Conservation (phyloP, 495 filamentous ascomycete species). For the Amphirosellinia nigrospora region DNA sequence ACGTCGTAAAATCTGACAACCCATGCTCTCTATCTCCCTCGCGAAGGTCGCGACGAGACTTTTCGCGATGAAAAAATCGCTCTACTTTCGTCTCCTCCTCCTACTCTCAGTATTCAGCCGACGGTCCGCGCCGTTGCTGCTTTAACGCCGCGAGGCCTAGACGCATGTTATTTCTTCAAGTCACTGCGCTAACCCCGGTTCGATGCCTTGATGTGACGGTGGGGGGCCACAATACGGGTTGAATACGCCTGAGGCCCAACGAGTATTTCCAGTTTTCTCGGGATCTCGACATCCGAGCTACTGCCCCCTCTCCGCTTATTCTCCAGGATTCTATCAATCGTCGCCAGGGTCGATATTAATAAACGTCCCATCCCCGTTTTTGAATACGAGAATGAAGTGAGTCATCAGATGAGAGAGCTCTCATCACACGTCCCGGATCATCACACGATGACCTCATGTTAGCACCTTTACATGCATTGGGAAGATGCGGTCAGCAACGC, state of each 20-base stretch:
- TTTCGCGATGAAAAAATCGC: neutral
- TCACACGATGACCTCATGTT: conserved; percentile 1
- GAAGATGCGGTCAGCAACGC: neutral
- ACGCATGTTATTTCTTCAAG: neutral
- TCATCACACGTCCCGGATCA: neutral
- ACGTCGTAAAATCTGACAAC: neutral
- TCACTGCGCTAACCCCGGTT: neutral
- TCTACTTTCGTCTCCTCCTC: neutral
- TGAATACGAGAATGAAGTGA: conserved; percentile 8
- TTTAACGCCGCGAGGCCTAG: neutral
- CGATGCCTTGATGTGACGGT: neutral
- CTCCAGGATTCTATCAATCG: neutral
- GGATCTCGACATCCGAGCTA: neutral
- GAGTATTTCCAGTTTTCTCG: neutral
- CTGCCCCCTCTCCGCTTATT: neutral
- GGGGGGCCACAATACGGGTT: conserved; percentile 3
- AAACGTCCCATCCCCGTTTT: neutral
- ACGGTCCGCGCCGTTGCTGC: neutral
- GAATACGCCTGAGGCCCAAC: neutral
- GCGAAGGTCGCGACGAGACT: neutral
- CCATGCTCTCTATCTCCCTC: neutral
- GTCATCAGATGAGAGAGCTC: neutral
- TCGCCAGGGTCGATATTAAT: conserved; percentile 1
- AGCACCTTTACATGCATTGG: neutral
- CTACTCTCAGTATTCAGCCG: neutral